Evolutionary conservation across 225 moss, liverwort and hornwort species (phyloP).

Genomic region (Bryoerythrophyllum caledonicum): DNA sequence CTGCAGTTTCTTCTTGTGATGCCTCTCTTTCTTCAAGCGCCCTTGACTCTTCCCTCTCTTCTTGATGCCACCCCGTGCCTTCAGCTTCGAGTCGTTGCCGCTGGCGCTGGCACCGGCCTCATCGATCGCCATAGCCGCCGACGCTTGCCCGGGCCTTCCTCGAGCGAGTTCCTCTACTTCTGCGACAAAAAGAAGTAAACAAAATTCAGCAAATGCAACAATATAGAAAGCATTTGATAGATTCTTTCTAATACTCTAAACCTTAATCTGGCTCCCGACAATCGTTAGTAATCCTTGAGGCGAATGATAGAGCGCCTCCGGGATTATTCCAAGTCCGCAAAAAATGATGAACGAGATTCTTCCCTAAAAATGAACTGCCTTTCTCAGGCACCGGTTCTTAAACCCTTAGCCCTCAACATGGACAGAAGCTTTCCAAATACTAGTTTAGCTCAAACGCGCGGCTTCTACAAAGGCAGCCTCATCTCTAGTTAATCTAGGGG

Average conservation of each 20-base stretch:
- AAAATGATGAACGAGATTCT: neutral
- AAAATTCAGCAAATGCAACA: neutral
- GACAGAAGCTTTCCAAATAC: neutral
- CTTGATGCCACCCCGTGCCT: constrained; percentile 70
- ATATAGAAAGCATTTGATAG: neutral
- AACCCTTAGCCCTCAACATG: neutral
- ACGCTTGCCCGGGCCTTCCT: constrained; percentile 46
- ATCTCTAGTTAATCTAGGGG: too few species aligned
- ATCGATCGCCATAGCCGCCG: constrained; percentile 35
- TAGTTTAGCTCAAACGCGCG: neutral
- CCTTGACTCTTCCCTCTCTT: constrained; percentile 85
- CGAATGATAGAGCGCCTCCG: neutral
- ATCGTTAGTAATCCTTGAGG: neutral
- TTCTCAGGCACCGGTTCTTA: too few species aligned
- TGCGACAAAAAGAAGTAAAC: constrained; percentile 16
- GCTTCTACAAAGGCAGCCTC: neutral
- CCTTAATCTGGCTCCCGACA: neutral
- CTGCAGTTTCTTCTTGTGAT: constrained; percentile 56
- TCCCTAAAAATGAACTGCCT: too few species aligned
- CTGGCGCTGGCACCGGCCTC: constrained; percentile 43
- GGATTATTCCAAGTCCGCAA: neutral
- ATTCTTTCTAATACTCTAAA: neutral
- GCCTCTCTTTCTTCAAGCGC: constrained; percentile 64
- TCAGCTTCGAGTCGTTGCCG: constrained; percentile 46
- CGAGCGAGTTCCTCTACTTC: constrained; percentile 47